These are phyloP conservation scores for Macaranga tanarius DNA, from an alignment of 441 rosid species.

Conservation along the genomic window DNA sequence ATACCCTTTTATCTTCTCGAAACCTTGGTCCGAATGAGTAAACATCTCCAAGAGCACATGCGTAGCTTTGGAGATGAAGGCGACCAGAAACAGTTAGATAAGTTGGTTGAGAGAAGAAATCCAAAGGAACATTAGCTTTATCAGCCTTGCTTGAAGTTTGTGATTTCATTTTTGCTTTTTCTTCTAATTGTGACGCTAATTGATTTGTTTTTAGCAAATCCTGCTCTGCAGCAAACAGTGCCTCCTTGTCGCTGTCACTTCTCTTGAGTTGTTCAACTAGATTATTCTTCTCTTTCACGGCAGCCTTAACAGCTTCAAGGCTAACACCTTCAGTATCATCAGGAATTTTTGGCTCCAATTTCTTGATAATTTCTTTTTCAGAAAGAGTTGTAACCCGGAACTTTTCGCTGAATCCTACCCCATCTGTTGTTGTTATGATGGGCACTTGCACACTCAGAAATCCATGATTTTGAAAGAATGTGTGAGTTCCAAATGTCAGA, in stretches of 20 bases:
- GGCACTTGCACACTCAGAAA: conserved; percentile 78
- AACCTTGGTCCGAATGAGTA: conserved; percentile 86
- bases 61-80: conserved; percentile 85
- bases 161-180: conserved; percentile 40
- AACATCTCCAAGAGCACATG: conserved; percentile 85
- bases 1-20: conserved; percentile 48
- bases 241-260: conserved; percentile 78
- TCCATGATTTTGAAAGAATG: conserved; percentile 66
- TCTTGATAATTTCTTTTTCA: conserved; percentile 29
- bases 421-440: conserved; percentile 60
- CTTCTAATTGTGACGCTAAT: conserved; percentile 65
- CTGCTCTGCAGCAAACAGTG: conserved; percentile 57
- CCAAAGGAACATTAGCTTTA: conserved; percentile 37
- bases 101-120: conserved; percentile 57
- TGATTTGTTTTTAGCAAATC: conserved; percentile 68
- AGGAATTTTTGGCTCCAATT: conserved; percentile 30
- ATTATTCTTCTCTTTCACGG: conserved; percentile 56
- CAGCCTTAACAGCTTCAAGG: conserved; percentile 58
- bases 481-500: conserved; percentile 59
- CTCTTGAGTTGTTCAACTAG: conserved; percentile 67
- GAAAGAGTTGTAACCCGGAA: conserved; percentile 57
- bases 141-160: conserved; percentile 33
- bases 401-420: conserved; percentile 58
- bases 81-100: conserved; percentile 71
- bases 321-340: conserved; percentile 41